Percentiles rank a stretch among this genome's conserved stretches.
Evolutionary conservation across 495 filamentous ascomycete species (phyloP).

Genomic region (Neurospora cerealis): DNA sequence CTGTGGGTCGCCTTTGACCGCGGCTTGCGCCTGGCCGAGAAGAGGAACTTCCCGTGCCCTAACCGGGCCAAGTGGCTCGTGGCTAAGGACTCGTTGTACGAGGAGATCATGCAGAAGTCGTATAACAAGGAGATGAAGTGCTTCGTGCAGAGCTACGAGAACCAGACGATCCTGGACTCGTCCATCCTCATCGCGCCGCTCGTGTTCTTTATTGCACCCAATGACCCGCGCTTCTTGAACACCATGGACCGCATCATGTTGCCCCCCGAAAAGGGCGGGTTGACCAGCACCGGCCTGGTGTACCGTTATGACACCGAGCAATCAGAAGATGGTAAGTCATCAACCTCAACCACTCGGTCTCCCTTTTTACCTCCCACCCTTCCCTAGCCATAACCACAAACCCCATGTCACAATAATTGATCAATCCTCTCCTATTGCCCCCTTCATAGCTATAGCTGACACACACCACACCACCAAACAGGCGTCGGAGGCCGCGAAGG

Average conservation of each 20-base stretch:
- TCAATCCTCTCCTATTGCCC: no score
- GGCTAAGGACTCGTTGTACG: conserved; percentile 53
- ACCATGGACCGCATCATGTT: conserved; percentile 59
- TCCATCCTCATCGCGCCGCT: conserved; percentile 62
- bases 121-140: conserved; percentile 54
- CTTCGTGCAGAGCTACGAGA: conserved; percentile 66
- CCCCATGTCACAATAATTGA: no score
- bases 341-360: background rate
- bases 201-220: conserved; percentile 65
- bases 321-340: conserved; percentile 52
- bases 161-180: conserved; percentile 54
- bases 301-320: conserved; percentile 58
- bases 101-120: conserved; percentile 61
- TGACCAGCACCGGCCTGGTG: conserved; percentile 60
- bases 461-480: conserved; percentile 15
- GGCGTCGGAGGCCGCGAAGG: conserved; percentile 65
- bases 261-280: conserved; percentile 57
- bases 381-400: no score
- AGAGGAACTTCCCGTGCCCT: conserved; percentile 58
- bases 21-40: conserved; percentile 58
- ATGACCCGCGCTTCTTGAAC: conserved; percentile 59
- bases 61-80: conserved; percentile 52
- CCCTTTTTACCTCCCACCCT: background rate
- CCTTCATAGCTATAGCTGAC: no score
- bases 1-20: conserved; percentile 69